phyloP scores from a whole-genome alignment of 352 stramenopile species.

The Phytophthora litchii region DNA sequence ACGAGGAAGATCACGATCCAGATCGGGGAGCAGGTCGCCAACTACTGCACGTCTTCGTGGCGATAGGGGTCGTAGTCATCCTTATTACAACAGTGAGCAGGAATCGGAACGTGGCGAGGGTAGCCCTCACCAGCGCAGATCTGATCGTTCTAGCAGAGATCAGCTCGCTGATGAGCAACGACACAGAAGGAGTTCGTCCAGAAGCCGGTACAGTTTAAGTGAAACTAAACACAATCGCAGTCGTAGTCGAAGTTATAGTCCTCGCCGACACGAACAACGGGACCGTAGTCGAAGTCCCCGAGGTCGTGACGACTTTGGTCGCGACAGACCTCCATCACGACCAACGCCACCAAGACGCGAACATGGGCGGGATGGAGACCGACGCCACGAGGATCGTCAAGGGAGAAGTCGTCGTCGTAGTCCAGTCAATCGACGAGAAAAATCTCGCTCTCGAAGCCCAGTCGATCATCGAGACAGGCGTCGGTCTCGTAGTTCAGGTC shows the following conservation, averaged over 20 bases:
- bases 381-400: constrained; percentile 13
- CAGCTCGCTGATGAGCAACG: constrained; percentile 4
- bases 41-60: neutral
- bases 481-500: constrained; percentile 21
- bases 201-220: constrained; percentile 14
- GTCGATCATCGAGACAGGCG: constrained; percentile 12
- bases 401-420: constrained; percentile 29
- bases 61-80: neutral
- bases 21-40: constrained; percentile 23
- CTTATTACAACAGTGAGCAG: neutral
- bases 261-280: constrained; percentile 3
- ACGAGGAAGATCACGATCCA: constrained; percentile 18
- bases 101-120: constrained; percentile 11
- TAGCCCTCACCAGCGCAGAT: constrained; percentile 6
- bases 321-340: constrained; percentile 18
- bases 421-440: constrained; percentile 4
- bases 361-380: neutral
- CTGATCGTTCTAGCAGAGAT: constrained; percentile 2
- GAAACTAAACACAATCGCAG: neutral
- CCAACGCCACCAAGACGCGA: constrained; percentile 21
- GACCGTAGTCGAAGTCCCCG: constrained; percentile 2
- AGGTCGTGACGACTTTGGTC: constrained; percentile 33
- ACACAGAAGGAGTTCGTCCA: constrained; percentile 12
- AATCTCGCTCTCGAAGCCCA: constrained; percentile 26
- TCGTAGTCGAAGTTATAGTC: constrained; percentile 27